These are phyloP conservation scores for Sutorius australiensis DNA, from an alignment of 768 basidiomycete species.

Conservation along the genomic window DNA sequence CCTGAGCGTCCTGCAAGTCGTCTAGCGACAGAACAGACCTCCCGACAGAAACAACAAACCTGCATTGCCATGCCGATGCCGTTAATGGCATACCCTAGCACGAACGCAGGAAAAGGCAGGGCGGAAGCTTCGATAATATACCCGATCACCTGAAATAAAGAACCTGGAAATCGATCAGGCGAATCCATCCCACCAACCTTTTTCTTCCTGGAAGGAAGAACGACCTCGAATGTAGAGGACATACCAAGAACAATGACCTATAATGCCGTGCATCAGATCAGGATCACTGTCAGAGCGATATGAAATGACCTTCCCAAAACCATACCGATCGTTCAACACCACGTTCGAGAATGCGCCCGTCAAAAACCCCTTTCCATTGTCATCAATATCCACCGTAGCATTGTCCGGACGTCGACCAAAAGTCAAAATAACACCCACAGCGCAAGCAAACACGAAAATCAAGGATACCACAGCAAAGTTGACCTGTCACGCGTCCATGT, in stretches of 20 bases:
- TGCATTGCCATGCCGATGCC: constrained; percentile 44
- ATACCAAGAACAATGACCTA: constrained; percentile 30
- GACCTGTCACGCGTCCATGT: constrained; percentile 24
- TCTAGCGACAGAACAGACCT: neutral
- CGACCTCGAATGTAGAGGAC: neutral
- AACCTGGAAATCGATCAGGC: constrained; percentile 14
- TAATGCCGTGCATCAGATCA: neutral
- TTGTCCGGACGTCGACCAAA: neutral
- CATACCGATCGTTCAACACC: constrained; percentile 26
- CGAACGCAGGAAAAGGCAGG: constrained; percentile 44
- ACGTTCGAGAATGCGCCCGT: constrained; percentile 33
- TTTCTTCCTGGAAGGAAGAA: neutral
- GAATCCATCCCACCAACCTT: neutral
- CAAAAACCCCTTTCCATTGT: constrained; percentile 25
- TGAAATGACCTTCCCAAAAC: constrained; percentile 32
- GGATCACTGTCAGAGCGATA: neutral
- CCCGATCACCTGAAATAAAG: constrained; percentile 28
- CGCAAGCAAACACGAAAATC: constrained; percentile 40
- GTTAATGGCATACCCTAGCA: constrained; percentile 40
- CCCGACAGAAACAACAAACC: constrained; percentile 30
- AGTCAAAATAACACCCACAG: constrained; percentile 23
- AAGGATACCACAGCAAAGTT: constrained; percentile 40
- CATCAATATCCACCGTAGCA: neutral
- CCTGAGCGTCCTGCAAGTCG: constrained; percentile 40
- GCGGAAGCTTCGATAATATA: constrained; percentile 39